Percentiles rank a stretch among this genome's conserved stretches.
Evolutionary conservation across 2,329 filamentous ascomycete species (phyloP).

Genomic region (Periconia digitata): DNA sequence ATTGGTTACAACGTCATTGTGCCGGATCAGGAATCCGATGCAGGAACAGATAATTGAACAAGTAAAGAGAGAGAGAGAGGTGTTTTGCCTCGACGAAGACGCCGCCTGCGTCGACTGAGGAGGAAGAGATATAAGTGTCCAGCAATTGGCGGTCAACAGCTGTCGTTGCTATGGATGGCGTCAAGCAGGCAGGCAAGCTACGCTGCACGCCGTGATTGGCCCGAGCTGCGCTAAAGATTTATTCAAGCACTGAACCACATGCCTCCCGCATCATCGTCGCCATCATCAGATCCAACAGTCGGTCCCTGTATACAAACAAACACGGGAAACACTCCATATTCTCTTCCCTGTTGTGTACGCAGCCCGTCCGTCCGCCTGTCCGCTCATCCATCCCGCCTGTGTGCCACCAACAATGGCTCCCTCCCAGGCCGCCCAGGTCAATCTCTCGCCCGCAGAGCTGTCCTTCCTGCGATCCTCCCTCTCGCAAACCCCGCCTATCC

Average conservation of each 20-base stretch:
- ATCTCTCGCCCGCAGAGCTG: slow-evolving; percentile 92
- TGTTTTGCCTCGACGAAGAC: not conserved
- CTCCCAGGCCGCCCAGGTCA: slow-evolving; percentile 55
- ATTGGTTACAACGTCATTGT: slow-evolving; percentile 12
- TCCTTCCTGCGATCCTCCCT: slow-evolving; percentile 92
- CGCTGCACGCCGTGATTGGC: slow-evolving; percentile 24
- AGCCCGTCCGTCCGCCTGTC: slow-evolving; percentile 9
- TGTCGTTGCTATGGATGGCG: slow-evolving; percentile 27
- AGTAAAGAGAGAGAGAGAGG: not conserved
- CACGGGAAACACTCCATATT: too few species aligned
- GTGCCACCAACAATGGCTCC: slow-evolving; percentile 30
- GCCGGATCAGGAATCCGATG: not conserved
- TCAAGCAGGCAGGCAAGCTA: slow-evolving; percentile 17
- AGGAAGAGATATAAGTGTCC: too few species aligned
- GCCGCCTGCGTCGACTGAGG: too few species aligned
- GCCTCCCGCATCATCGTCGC: too few species aligned
- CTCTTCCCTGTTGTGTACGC: not conserved
- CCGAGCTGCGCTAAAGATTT: slow-evolving; percentile 11
- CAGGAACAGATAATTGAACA: not conserved
- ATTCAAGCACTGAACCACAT: not conserved
- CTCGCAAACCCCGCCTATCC: slow-evolving; percentile 77
- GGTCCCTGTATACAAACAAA: too few species aligned
- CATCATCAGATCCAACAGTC: too few species aligned
- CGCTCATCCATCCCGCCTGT: slow-evolving; percentile 7
- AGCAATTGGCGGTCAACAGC: too few species aligned